Evolutionary conservation across 345 rosid species (phyloP).

Genomic region (Ceriops decandra): DNA sequence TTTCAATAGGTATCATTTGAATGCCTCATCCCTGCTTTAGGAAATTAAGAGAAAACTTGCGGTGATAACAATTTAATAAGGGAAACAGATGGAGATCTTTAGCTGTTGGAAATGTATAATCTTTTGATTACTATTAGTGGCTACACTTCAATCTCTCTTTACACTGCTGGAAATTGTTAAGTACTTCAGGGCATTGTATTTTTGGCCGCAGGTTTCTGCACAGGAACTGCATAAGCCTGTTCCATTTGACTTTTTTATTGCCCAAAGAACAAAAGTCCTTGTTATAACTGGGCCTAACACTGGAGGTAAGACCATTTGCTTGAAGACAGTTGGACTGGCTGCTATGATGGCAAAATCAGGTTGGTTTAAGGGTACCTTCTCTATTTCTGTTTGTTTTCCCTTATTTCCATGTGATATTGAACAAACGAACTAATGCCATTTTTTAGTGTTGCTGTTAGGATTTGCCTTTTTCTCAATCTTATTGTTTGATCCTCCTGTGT

Average conservation of each 20-base stretch:
- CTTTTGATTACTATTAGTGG: neutral
- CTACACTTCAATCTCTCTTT: no score
- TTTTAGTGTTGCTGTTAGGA: neutral
- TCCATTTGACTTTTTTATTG: conserved; percentile 70
- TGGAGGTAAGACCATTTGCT: conserved; percentile 91
- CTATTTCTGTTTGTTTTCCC: neutral
- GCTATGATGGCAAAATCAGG: conserved; percentile 98
- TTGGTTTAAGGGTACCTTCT: conserved; percentile 12
- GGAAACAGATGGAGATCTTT: conserved; percentile 27
- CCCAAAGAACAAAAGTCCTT: conserved; percentile 64
- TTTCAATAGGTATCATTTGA: no score
- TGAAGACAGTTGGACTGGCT: conserved; percentile 91
- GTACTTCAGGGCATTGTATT: neutral
- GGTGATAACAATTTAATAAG: conserved; percentile 27
- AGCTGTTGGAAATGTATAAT: conserved; percentile 25
- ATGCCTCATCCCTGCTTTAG: conserved; percentile 17
- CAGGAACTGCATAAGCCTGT: conserved; percentile 57
- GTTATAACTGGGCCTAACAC: conserved; percentile 95
- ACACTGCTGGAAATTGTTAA: conserved; percentile 4
- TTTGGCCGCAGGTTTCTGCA: conserved; percentile 45
- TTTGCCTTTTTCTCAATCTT: neutral
- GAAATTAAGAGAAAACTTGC: conserved; percentile 40
- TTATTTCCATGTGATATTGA: neutral
- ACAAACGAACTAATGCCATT: neutral
- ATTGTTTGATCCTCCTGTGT: neutral